Conservation (phyloP, 2,329 filamentous ascomycete species). For the Fusarium brachygibbosum region DNA sequence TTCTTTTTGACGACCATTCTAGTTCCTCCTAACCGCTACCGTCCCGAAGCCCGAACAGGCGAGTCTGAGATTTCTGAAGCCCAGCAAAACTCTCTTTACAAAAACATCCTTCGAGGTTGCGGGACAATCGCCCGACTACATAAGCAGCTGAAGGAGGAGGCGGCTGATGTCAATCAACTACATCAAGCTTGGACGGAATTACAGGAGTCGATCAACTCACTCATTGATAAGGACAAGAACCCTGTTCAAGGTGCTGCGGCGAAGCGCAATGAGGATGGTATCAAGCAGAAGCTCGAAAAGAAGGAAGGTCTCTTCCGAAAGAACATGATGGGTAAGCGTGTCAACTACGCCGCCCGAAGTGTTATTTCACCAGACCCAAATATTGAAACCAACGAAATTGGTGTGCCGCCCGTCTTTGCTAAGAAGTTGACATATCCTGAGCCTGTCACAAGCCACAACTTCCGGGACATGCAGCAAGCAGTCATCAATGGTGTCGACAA, state of each 20-base stretch:
- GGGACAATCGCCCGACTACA: slow-evolving; percentile 81
- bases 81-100: slow-evolving; percentile 89
- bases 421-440: slow-evolving; percentile 97
- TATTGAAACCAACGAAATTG: slow-evolving; percentile 98
- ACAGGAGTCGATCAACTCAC: slow-evolving; percentile 90
- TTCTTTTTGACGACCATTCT: slow-evolving; percentile 91
- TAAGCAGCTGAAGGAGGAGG: slow-evolving; percentile 61
- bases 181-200: slow-evolving; percentile 86
- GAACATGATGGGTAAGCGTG: slow-evolving; percentile 99
- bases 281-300: slow-evolving; percentile 98
- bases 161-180: slow-evolving; percentile 74
- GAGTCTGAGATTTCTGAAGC: slow-evolving; percentile 87
- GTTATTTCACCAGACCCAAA: slow-evolving; percentile 99
- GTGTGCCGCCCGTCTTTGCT: slow-evolving; percentile 97
- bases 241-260: slow-evolving; percentile 83
- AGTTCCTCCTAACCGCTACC: slow-evolving; percentile 91
- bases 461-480: slow-evolving; percentile 93
- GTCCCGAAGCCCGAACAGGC: slow-evolving; percentile 87
- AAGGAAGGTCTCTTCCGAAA: slow-evolving; percentile 98
- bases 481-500: slow-evolving; percentile 94
- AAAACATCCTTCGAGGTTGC: slow-evolving; percentile 82
- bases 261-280: slow-evolving; percentile 87
- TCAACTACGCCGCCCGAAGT: slow-evolving; percentile 96
- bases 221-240: slow-evolving; percentile 91
- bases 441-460: slow-evolving; percentile 97